Conservation (phyloP, 2,329 filamentous ascomycete species). For the Penicillium frequentans region DNA sequence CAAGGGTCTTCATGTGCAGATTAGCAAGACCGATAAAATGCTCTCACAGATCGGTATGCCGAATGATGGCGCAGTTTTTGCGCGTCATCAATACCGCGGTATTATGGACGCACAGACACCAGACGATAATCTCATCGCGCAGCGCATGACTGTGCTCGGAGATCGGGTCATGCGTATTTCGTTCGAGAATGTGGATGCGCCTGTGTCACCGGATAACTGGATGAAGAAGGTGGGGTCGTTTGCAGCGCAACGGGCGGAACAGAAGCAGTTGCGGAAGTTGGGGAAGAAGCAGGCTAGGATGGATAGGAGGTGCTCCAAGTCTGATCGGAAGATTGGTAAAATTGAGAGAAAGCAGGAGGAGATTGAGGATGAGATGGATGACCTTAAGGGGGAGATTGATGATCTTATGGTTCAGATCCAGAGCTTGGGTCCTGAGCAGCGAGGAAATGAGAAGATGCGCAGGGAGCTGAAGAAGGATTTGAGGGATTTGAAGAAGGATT, state of each 20-base stretch:
- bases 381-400: neutral
- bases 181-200: slow-evolving; percentile 6
- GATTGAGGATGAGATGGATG: neutral
- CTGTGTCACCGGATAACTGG: slow-evolving; percentile 3
- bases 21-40: slow-evolving; percentile 4
- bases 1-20: neutral
- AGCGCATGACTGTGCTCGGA: slow-evolving; percentile 9
- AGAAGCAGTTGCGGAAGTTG: slow-evolving; percentile 4
- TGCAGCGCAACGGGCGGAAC: slow-evolving; percentile 6
- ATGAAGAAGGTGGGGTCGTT: slow-evolving; percentile 10
- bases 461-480: slow-evolving; percentile 3
- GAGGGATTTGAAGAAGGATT: neutral
- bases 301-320: neutral
- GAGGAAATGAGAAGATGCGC: neutral
- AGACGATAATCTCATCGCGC: neutral
- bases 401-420: neutral
- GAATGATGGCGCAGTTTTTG: neutral
- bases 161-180: slow-evolving; percentile 8
- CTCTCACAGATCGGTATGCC: neutral
- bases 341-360: slow-evolving; percentile 3
- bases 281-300: neutral
- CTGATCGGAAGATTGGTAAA: neutral
- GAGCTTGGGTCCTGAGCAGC: neutral
- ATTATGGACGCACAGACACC: neutral
- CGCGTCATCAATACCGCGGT: neutral